A percentile compares a stretch with the other conserved stretches of the same genome.
Evolutionary conservation across 441 rosid species (phyloP).

Genomic region (Brassica hybrid): DNA sequence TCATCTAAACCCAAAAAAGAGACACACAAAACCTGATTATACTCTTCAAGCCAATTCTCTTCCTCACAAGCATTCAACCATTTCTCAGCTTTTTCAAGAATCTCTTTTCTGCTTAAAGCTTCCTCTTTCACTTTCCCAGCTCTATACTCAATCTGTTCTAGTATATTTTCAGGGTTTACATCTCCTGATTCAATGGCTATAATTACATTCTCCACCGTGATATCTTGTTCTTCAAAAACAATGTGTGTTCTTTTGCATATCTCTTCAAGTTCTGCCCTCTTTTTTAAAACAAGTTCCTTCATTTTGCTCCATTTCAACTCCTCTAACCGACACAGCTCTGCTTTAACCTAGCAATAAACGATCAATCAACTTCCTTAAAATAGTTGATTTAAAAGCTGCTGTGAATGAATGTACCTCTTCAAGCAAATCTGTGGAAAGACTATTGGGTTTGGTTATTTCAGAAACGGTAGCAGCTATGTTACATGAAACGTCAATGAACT

Average conservation of each 20-base stretch:
- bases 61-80: slow-evolving; percentile 87
- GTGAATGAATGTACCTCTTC: slow-evolving; percentile 57
- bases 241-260: slow-evolving; percentile 79
- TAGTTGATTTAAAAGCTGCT: background rate
- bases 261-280: slow-evolving; percentile 81
- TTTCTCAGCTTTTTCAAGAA: slow-evolving; percentile 86
- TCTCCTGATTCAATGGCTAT: slow-evolving; percentile 76
- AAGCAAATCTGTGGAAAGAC: slow-evolving; percentile 70
- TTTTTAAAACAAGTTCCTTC: slow-evolving; percentile 88
- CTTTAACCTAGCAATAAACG: slow-evolving; percentile 59
- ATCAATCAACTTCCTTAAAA: background rate
- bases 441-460: slow-evolving; percentile 83
- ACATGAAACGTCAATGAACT: slow-evolving; percentile 70
- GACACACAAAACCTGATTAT: slow-evolving; percentile 49
- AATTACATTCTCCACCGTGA: slow-evolving; percentile 55
- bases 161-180: slow-evolving; percentile 59
- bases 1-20: background rate
- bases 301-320: slow-evolving; percentile 82
- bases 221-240: slow-evolving; percentile 64
- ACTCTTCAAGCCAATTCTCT: slow-evolving; percentile 94
- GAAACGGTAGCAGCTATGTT: slow-evolving; percentile 88
- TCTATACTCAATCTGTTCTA: slow-evolving; percentile 71
- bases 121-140: slow-evolving; percentile 82
- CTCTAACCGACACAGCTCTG: slow-evolving; percentile 78
- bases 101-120: slow-evolving; percentile 80